Evolutionary conservation across 306 rosid genomes (phyloP), one percentile per base, ranked within the genome.

Genomic region (Dalbergia oliveri): DNA sequence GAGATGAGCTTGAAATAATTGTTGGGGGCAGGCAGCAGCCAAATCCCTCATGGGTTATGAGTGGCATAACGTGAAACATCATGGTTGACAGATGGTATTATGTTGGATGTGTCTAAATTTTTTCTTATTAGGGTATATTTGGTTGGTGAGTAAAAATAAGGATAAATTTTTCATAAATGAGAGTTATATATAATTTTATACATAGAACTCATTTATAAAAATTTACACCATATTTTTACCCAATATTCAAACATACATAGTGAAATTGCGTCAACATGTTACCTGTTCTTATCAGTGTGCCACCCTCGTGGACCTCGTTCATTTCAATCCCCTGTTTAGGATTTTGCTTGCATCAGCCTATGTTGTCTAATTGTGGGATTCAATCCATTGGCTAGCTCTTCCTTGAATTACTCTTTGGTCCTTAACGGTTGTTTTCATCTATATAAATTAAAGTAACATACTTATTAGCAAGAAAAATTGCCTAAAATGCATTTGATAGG

Each of bases 31-130:
- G 83, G 75, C 65, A 80, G 18, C 67, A 58, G 41, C 26, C 26
- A 50, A 80, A 39, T 63, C 49, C 73, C 89, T 85, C 91, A 84
- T 83, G 94, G 85, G 88, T 84, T 90, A 94, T 90, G 91, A 90
- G 94, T 94, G 73, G 88, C 73, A 88, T 83, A 92, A 85, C 88
- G 93, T 88, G 94, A 85, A 89, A 76, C 90, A 88, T 88, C 84
- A 88, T 88, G 87, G 83, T 83, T 83, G 86, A 88, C 87, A 85
- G 85, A 68, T 80, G 82, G 82, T 81, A 66, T 82, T 72, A 51
- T 51, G 57, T 84, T 86, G 88, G 86, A 78, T 76, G 94, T 65
- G 62, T 71, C 68, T 73, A 65, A 44, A 14, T 14, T 50, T 54
- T 69, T 72, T 33, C 49, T 16, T 58, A 1, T 8, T 9, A 53